These are phyloP conservation scores for Fusarium sambucinum DNA, from an alignment of 2,329 filamentous ascomycete species.

Conservation along the genomic window DNA sequence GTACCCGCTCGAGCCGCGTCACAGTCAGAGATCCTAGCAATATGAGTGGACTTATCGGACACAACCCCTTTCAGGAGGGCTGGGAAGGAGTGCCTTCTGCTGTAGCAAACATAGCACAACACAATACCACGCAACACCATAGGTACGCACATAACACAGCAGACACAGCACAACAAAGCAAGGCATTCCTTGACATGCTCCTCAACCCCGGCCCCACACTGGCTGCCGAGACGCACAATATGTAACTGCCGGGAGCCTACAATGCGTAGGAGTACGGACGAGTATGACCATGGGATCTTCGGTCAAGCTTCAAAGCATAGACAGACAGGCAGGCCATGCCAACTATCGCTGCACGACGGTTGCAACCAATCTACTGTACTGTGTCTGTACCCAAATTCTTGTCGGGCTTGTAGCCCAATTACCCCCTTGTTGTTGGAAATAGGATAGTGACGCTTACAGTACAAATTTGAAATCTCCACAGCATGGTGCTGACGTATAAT, in stretches of 20 bases:
- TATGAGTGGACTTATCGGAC: conserved; percentile 25
- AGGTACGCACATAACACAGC: conserved; percentile 1
- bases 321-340: neutral
- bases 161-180: conserved; percentile 18
- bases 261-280: neutral
- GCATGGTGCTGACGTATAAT: conserved; percentile 39
- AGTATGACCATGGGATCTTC: conserved; percentile 12
- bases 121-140: conserved; percentile 4
- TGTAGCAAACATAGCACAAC: conserved; percentile 27
- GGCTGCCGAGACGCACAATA: conserved; percentile 31
- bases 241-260: conserved; percentile 33
- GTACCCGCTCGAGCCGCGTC: conserved; percentile 45
- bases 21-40: conserved; percentile 32
- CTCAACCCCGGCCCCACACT: conserved; percentile 35
- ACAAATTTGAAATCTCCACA: conserved; percentile 24
- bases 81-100: conserved; percentile 10
- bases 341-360: neutral
- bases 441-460: conserved; percentile 14
- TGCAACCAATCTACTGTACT: neutral
- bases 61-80: conserved; percentile 29
- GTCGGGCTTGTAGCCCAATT: neutral
- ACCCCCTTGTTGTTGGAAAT: neutral
- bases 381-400: neutral
- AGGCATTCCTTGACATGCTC: conserved; percentile 33
- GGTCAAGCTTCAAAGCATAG: conserved; percentile 23